Base-by-base conservation (phyloP, 352 stramenopile species). In the Hyaloperonospora arabidopsidis region DNA sequence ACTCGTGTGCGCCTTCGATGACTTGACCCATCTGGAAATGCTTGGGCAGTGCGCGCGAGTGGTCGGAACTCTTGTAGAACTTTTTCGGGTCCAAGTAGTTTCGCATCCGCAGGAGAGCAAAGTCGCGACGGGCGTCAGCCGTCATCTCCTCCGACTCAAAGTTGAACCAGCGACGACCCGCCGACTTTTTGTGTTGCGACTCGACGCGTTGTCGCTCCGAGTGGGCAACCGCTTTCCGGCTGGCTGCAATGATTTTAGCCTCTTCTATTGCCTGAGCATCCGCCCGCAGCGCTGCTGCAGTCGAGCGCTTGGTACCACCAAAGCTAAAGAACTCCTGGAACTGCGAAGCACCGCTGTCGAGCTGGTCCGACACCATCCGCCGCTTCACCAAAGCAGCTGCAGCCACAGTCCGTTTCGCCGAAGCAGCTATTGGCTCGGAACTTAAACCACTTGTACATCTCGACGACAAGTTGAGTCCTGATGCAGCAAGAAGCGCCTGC, bases 31-130 rank as follows among this genome's bases (percentile, higher is more conserved):
- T 68, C 61, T 97, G 90, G 52, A 97, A 95, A 54, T 96, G 74
- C 54, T 88, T 93, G 22, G 87, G 87, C 56, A 94, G 61, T 19
- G 74, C 76, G 49, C 87, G 85, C 40, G 70, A 68, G 62, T 90
- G 82, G 62, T 95, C 85, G 54, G 77, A 92, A 56, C 74, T 85
- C 83, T 98, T 98, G 90, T 98, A 98, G 54, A 98, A 98, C 60
- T 95, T 96, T 69, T 97, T 97, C 1, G 93, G 93, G 67, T 98
- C 92, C 52, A 97, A 56, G 69, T 97, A 98, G 61, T 95, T 97
- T 43, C 93, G 78, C 81, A 97, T 97, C 8, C 88, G 86, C 59
- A 98, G 81, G 17, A 98, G 61, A n/a, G 79, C 65, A 53, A 97
- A 91, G 69, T 97, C 90, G 5, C 83, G 79, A 40, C 90, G 87